Evolutionary conservation across 2,329 filamentous ascomycete genomes (phyloP), one percentile per base, ranked within the genome.

Genomic region (Fusarium beomiforme): DNA sequence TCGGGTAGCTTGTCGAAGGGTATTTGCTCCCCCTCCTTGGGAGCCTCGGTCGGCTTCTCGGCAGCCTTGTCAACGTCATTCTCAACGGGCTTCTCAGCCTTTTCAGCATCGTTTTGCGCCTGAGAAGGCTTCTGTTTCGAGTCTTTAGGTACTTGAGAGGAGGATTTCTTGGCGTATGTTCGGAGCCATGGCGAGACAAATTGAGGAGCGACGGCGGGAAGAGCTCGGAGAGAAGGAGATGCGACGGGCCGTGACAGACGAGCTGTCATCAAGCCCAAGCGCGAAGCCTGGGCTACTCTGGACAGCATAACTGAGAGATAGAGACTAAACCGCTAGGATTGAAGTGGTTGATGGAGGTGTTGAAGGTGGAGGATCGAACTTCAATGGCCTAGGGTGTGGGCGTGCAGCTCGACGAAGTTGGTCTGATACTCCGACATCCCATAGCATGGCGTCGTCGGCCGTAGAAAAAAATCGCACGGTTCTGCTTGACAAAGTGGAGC

Each of bases 1-100:
- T 98, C 95, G 57, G 95, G 95, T 16, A 98, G 88, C 57, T 93
- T 91, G 76, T 91, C 87, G 56, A 88, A 85, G 26, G 89, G 85
- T 73, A 87, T 83, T 64, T 83, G 75, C 55, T 83, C 81, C 54
- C 78, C 75, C 55, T 84, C 81, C 50, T 78, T 78, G 36, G 73
- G 64, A n/a, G 73, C 44, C 36, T 79, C 76, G 39, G 77, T 42
- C 10, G 75, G 69, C n/a, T 78, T 65, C 34, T 74, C 68, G 29
- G 70, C 67, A 51, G 76, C 33, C 41, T 73, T 69, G 57, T 64
- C 55, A 51, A 72, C 57, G 39, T 69, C 70, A 49, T 74, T 62
- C 37, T 76, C 64, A 23, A 57, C 58, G 24, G 67, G 62, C 67
- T 69, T 36, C 57, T 76, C 71, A 7, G 47, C 26, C 12, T 71